Evolutionary conservation across 2,329 filamentous ascomycete species (phyloP).

Genomic region (Pestalotiopsis sp.): DNA sequence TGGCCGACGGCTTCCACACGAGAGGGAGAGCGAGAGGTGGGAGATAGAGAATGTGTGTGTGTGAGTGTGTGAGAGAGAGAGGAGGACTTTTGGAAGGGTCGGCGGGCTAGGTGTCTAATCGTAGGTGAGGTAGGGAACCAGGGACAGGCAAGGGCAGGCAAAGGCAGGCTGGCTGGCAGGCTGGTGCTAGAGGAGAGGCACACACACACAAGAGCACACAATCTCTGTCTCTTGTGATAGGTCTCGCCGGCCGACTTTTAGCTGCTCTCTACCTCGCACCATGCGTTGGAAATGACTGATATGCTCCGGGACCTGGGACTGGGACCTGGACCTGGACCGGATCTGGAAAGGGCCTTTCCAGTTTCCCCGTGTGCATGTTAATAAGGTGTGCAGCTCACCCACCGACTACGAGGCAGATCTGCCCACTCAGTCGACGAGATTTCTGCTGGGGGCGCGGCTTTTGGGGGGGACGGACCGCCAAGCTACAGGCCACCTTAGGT

Average conservation of each 20-base stretch:
- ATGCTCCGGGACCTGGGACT: neutral
- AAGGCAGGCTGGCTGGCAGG: neutral
- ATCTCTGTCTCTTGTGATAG: neutral
- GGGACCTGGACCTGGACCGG: neutral
- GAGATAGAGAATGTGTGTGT: neutral
- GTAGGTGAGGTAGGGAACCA: neutral
- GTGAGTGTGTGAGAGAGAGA: neutral
- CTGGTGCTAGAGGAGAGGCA: neutral
- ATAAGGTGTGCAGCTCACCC: neutral
- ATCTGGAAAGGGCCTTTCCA: neutral
- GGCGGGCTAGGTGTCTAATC: neutral
- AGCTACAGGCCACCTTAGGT: neutral
- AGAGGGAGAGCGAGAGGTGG: neutral
- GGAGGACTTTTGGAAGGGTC: neutral
- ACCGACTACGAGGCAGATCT: neutral
- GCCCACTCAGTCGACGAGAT: neutral
- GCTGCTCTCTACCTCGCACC: neutral
- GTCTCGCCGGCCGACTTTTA: neutral
- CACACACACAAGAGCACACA: neutral
- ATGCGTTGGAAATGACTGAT: neutral
- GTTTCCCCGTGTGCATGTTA: neutral
- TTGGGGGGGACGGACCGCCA: neutral
- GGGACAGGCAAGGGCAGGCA: no score
- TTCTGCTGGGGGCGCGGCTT: neutral
- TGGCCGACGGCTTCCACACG: no score